Base-by-base conservation (phyloP, 805 yeast species). In the Ogataea allantospora region DNA sequence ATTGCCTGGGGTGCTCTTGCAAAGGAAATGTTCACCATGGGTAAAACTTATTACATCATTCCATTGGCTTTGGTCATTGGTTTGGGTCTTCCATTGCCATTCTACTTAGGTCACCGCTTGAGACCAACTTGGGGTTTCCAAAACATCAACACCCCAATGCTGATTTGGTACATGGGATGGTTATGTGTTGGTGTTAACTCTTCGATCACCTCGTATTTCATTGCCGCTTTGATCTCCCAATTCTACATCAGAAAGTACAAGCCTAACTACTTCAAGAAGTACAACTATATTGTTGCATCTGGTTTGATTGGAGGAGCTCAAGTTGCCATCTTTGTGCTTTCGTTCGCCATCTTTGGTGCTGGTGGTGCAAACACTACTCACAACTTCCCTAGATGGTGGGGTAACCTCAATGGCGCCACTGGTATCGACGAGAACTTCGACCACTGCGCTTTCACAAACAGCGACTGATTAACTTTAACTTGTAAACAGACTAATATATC, bases 231-330 rank as follows among this genome's bases (percentile, higher is more conserved):
- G 33, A 12, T 46, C 21, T 54, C 57, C 13, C 58, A 53, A 30
- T 51, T 48, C 35, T 56, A 47, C 43, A 30, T 51, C 39, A 52
- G 56, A 42, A 50, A 46, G 36, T 52, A 56, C 45, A 45, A 44
- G 38, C 57, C 57, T 21, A 26, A 26, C 11, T 49, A 42, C 46
- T 56, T 54, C 51, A 45, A 70, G 44, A 71, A 72, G 54, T 73
- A 72, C 56, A 73, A 73, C 53, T 73, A 73, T 48, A 65, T 71
- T 18, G 57, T 71, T 33, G 67, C 77, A 28, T 70, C 75, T 44
- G 77, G 71, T 3, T 53, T 73, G 22, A 69, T 74, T n/a, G 75
- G 75, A 8, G 78, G 77, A 10, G 52, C 48, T 18, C 64, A 59
- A 43, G 62, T 58, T 10, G 52, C 58, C 43, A 56, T 60, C 12